Evolutionary conservation across 2,329 filamentous ascomycete genomes (phyloP).

Genomic region (Shiraia sp.): DNA sequence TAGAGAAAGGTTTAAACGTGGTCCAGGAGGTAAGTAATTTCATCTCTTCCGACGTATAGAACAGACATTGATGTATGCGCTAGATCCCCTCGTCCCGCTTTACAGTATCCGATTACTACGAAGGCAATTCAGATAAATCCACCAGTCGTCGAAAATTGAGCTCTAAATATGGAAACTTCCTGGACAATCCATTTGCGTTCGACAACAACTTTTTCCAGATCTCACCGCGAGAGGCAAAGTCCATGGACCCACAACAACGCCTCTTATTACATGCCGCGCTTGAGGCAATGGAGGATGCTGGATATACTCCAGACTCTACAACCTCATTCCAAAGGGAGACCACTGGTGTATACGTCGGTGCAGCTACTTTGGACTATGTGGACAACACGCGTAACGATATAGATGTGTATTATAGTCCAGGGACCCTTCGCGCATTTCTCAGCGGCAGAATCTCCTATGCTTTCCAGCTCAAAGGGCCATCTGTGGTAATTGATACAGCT

Average conservation of each 20-base stretch:
- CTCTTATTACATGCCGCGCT: constrained; percentile 6
- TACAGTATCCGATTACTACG: too few relatives aligned
- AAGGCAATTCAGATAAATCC: too few relatives aligned
- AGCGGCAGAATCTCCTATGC: constrained; percentile 52
- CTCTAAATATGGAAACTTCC: too few relatives aligned
- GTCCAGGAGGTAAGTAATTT: too few relatives aligned
- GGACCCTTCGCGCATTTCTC: constrained; percentile 51
- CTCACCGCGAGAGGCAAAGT: constrained; percentile 7
- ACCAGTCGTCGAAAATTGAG: too few relatives aligned
- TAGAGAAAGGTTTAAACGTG: too few relatives aligned
- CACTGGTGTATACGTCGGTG: constrained; percentile 33
- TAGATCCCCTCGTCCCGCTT: too few relatives aligned
- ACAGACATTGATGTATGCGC: too few relatives aligned
- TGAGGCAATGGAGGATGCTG: constrained; percentile 16
- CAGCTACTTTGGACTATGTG: constrained; percentile 21
- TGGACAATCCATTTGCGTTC: constrained; percentile 7
- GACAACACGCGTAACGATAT: too few relatives aligned
- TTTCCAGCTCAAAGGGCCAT: constrained; percentile 46
- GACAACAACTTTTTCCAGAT: constrained; percentile 9
- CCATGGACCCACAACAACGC: constrained; percentile 12
- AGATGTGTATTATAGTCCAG: too few relatives aligned
- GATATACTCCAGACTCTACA: constrained; percentile 2
- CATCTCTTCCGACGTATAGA: too few relatives aligned
- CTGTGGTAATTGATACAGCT: constrained; percentile 41
- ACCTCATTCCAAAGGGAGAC: constrained; percentile 27